Base-by-base conservation (phyloP, 306 rosid genomes). In the Dryas octopetala region DNA sequence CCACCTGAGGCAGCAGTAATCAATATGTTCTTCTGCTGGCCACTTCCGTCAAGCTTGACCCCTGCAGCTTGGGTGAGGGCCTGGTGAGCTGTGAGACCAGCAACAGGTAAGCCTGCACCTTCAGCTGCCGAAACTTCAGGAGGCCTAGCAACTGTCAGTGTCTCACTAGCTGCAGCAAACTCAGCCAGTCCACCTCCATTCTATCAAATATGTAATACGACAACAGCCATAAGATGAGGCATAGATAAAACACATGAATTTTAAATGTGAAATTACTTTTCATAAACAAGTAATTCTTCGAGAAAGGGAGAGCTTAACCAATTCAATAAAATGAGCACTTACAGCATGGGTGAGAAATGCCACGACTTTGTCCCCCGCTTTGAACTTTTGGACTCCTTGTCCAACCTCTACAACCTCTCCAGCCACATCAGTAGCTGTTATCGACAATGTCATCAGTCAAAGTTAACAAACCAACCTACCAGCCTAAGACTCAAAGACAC, bases 1-100 rank as follows among this genome's bases (percentile, higher is more conserved):
- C 98, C 98, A 5, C 98, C 97, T 1, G 91, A 93, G 71, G 97
- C 97, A 19, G 97, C 98, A 13, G 98, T 93, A 62, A 93, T 23
- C 81, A 93, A 72, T 62, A 93, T 59, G 83, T 88, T 93, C 40
- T 75, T 75, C 60, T 64, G 74, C 38, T 74, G 70, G 0, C 92
- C 87, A 12, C 68, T 83, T 69, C 89, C 82, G 5, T 89, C 88
- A 11, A 91, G 90, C 46, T 86, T 86, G 71, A 93, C 48, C 41
- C 85, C 89, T 1, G 78, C 84, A 16, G 73, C 68, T 75, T 85
- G 76, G 23, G 97, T 79, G 76, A 93, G 70, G 14, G 89, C 88
- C 62, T 84, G 92, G 73, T 65, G 90, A 74, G 96, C 96, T 4
- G 97, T 88, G 14, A 86, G 78, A 61, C 85, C 90, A 0, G 97